Evolutionary conservation across 257 asterid genomes (phyloP), one percentile per base, ranked within the genome.

Genomic region (Ocimum tenuiflorum): DNA sequence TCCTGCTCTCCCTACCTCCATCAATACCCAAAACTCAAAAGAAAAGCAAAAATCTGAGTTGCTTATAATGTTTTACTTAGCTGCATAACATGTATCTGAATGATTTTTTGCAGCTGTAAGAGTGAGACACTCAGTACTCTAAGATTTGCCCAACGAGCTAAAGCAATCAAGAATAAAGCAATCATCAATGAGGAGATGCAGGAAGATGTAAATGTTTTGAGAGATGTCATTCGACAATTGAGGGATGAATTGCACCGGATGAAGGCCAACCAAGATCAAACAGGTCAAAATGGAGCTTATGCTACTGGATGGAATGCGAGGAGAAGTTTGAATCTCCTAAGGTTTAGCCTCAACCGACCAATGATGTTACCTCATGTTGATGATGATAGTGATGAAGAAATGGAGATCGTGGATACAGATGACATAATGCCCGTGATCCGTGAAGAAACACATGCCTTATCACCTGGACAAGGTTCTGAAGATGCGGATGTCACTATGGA

Each of bases 121-220:
- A 85, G 75, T 13, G 99, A 94, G 90, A 88, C 92, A 45, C 81
- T 90, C 57, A 86, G 99, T 78, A 90, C 99, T 27, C 77, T 94
- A 77, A 86, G 97, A 82, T 94, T 94, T 78, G 99, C 99, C 46
- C 97, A 94, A 69, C 95, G 99, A 29, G 99, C 99, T 29, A 94
- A 94, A 84, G 96, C 97, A 68, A 88, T 94, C 68, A 94, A 86
- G 86, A 94, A 94, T 71, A 90, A 85, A 82, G 97, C 99, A 70
- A 77, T 77, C 60, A 73, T 88, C 22, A 94, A 94, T 60, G 99
- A 94, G 83, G 99, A 90, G 79, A 83, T 88, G 96, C 97, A 88
- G 74, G 92, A 91, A 64, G 96, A 94, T 73, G 97, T 94, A 41
- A 88, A 83, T 72, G 89, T 85, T 60, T 73, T 94, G 79, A 85